Evolutionary conservation across 106 monocot species (phyloP).

Genomic region (Triglochin maritima): DNA sequence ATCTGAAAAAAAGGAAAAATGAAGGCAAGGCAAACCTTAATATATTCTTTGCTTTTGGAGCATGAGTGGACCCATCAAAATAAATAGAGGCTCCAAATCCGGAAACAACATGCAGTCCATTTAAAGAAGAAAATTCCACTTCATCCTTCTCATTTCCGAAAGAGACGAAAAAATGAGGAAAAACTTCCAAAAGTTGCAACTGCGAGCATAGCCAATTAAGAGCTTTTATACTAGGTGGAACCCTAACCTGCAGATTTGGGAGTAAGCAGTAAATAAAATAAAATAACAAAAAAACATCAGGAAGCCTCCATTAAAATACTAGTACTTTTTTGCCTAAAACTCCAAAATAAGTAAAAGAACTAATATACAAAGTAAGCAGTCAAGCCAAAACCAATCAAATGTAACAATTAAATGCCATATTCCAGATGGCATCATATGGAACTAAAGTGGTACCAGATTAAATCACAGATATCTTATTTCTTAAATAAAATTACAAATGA

Average conservation of each 20-base stretch:
- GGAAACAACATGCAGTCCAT: constrained; percentile 34
- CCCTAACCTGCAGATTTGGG: constrained; percentile 45
- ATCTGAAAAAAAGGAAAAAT: background rate
- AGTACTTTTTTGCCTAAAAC: background rate
- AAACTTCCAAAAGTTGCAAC: constrained; percentile 14
- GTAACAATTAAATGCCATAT: background rate
- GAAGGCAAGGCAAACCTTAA: constrained; percentile 38
- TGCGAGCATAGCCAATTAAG: constrained; percentile 47
- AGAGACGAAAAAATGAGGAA: constrained; percentile 59
- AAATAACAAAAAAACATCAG: background rate
- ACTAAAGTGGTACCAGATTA: no score
- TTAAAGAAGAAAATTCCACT: constrained; percentile 1
- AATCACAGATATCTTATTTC: no score
- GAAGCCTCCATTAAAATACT: no score
- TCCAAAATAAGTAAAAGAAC: background rate
- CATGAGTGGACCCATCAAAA: constrained; percentile 32
- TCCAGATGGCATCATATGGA: no score
- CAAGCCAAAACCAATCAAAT: background rate
- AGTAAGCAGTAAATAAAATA: background rate
- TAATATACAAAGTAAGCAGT: background rate
- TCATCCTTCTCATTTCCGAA: constrained; percentile 7
- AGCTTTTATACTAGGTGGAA: constrained; percentile 61
- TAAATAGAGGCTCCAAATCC: constrained; percentile 58
- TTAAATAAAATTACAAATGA: no score
- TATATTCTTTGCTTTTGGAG: constrained; percentile 28